Conservation (phyloP, 2,329 filamentous ascomycete genomes). For the Fusarium luffae region DNA sequence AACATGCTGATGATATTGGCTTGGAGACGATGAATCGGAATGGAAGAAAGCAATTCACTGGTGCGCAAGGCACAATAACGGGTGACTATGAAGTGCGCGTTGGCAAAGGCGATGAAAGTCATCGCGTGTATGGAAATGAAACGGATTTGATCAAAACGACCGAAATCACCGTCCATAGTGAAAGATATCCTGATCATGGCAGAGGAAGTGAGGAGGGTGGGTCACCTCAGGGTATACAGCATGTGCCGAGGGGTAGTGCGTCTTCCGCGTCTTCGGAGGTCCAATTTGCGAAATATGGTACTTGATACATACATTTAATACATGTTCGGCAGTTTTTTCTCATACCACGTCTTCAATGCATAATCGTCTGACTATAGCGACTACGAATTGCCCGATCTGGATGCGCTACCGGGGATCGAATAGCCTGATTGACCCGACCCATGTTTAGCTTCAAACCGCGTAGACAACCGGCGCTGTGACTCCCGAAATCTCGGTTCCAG, state of each 20-base stretch:
- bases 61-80: neutral
- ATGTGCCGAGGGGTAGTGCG: constrained; percentile 25
- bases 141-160: constrained; percentile 34
- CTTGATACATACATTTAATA: neutral
- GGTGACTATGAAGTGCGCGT: constrained; percentile 40
- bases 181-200: constrained; percentile 6
- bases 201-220: constrained; percentile 14
- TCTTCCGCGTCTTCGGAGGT: constrained; percentile 39
- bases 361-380: neutral
- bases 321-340: neutral
- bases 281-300: constrained; percentile 35
- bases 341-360: rapidly evolving
- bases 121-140: neutral
- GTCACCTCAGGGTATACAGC: constrained; percentile 1
- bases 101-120: constrained; percentile 19
- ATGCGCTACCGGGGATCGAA: neutral
- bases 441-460: neutral
- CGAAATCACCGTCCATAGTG: constrained; percentile 31
- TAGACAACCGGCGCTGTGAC: no score
- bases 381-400: neutral
- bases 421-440: neutral
- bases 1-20: constrained; percentile 22
- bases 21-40: constrained; percentile 37
- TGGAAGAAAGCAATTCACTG: constrained; percentile 16
- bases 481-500: neutral